Base-by-base conservation (phyloP, 805 yeast species). In the Candida nitratophila region DNA sequence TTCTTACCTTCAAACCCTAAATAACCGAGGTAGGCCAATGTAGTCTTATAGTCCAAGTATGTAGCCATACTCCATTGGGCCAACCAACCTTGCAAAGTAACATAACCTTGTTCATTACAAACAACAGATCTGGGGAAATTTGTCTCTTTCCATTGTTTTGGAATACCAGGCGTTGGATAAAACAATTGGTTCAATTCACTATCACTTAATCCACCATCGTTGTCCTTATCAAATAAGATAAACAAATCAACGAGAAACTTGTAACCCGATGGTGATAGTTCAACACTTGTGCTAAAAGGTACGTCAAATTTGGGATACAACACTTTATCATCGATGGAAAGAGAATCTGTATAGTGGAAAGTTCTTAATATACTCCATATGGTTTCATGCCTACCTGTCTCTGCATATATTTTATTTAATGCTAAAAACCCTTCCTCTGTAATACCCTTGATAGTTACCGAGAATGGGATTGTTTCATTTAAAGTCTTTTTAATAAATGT, bases 41-140 rank as follows among this genome's bases (percentile, higher is more conserved):
- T 89, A 1, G 88, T 83, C 52, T 75, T 79, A 57, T 85, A 79
- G 54, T 90, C 96, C 27, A 93, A 66, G 52, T 79, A 89, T 0
- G 98, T 91, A 0, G 96, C 88, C 86, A 93, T 85, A 53, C 91
- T 83, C 99, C 99, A 93, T 56, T 91, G 98, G 0, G 99, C 99
- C 33, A 93, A 66, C 99, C 99, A 93, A 3, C 99, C 99, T 65
- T 95, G 99, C 24, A 93, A 64, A 0, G 98, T 88, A 4, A 93
- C 89, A 58, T 80, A 76, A 0, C 96, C 97, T 49, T 81, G 82
- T 50, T 89, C 96, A 58, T 89, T 90, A 43, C 95, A 77, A 1
- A 91, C 96, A 11, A 95, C 86, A 1, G 95, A 79, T 22, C 74
- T 69, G 0, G 99, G 99, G 57, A 93, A 93, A 50, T 81, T 81